These are phyloP conservation scores for Pythium aquatile DNA, from an alignment of 352 stramenopile species.

Conservation along the genomic window DNA sequence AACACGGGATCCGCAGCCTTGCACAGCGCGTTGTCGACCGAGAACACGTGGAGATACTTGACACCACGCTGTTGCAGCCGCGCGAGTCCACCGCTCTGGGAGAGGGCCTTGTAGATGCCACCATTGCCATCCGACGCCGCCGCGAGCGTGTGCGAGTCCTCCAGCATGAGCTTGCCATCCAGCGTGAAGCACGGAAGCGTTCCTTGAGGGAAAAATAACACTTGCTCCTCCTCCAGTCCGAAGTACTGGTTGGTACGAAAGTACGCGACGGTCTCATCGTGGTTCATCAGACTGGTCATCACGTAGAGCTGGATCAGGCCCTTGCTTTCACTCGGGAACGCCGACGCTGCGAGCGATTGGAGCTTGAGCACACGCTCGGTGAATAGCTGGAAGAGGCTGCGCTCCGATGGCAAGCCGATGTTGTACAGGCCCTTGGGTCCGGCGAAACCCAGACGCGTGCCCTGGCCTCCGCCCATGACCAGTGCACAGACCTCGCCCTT, in stretches of 20 bases:
- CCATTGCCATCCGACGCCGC: conserved; percentile 98
- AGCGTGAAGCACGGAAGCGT: conserved; percentile 94
- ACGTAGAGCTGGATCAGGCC: conserved; percentile 88
- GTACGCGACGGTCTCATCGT: conserved; percentile 89
- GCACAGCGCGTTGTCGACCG: conserved; percentile 98
- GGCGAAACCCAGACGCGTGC: conserved; percentile 95
- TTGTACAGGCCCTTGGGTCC: conserved; percentile 96
- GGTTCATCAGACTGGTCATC: conserved; percentile 98
- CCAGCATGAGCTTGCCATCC: conserved; percentile 96
- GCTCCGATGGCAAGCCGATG: conserved; percentile 89
- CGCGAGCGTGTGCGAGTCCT: conserved; percentile 78
- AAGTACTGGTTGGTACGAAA: conserved; percentile 93
- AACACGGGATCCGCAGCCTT: conserved; percentile 95
- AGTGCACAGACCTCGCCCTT: conserved; percentile 92
- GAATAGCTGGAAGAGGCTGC: conserved; percentile 95
- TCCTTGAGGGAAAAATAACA: conserved; percentile 96
- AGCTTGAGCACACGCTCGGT: conserved; percentile 89
- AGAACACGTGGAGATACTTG: conserved; percentile 96
- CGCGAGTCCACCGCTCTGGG: conserved; percentile 84
- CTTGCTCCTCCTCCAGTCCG: conserved; percentile 81
- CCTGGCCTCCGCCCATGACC: conserved; percentile 94
- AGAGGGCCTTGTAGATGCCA: conserved; percentile 93
- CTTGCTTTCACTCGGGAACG: conserved; percentile 1
- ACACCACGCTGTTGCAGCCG: conserved; percentile 87
- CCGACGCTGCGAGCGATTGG: conserved; percentile 24